Evolutionary conservation across 2,329 filamentous ascomycete species (phyloP).

Genomic region (Achaetomium macrosporum): DNA sequence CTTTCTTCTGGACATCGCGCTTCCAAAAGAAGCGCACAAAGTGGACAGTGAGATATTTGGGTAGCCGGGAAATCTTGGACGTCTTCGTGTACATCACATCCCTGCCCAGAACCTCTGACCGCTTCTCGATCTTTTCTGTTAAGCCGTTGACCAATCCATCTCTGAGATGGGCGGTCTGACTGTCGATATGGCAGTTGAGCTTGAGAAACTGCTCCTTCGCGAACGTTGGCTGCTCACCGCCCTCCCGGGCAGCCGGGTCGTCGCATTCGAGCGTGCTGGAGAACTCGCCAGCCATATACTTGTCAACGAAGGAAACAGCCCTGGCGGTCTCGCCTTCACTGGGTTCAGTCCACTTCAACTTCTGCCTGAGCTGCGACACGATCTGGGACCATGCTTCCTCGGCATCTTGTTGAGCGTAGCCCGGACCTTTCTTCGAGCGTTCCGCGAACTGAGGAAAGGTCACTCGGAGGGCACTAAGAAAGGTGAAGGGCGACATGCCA

Average conservation of each 20-base stretch:
- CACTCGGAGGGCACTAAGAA: constrained; percentile 71
- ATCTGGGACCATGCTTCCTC: constrained; percentile 99
- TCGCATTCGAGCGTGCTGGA: constrained; percentile 76
- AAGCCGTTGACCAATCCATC: constrained; percentile 81
- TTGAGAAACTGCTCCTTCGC: constrained; percentile 77
- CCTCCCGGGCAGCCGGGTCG: constrained; percentile 68
- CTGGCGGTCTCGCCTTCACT: constrained; percentile 41
- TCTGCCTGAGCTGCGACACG: constrained; percentile 72
- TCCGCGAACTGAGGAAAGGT: constrained; percentile 92
- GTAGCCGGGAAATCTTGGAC: constrained; percentile 81
- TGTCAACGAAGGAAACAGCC: constrained; percentile 68
- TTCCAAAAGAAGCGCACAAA: constrained; percentile 99
- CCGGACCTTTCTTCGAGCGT: constrained; percentile 71
- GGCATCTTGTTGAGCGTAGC: constrained; percentile 95
- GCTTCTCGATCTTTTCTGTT: constrained; percentile 87
- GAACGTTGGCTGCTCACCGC: constrained; percentile 62
- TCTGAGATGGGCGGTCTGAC: constrained; percentile 78
- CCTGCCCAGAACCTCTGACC: constrained; percentile 67
- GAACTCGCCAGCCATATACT: constrained; percentile 81
- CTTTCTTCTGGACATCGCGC: constrained; percentile 91
- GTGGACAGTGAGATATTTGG: constrained; percentile 93
- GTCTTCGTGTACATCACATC: constrained; percentile 84
- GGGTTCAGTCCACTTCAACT: constrained; percentile 59
- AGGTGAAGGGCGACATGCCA: constrained; percentile 76
- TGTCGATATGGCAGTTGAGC: constrained; percentile 91